These are phyloP conservation scores for Medicago lupulina DNA, from an alignment of 306 rosid genomes.

Conservation along the genomic window DNA sequence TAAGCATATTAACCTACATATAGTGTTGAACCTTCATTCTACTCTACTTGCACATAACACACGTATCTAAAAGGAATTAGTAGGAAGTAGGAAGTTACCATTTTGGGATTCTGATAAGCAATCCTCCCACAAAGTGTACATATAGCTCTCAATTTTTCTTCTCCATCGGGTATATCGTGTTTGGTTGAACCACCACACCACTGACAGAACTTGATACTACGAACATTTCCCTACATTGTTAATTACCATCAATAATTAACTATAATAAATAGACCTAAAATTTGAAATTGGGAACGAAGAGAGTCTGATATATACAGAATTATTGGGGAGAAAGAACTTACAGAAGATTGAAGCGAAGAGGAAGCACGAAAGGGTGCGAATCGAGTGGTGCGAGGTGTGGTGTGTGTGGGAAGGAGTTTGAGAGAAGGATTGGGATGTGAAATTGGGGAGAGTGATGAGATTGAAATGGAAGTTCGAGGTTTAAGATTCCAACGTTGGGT, in stretches of 20 bases:
- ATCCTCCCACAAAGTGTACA: conserved; percentile 83
- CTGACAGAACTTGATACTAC: conserved; percentile 72
- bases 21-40: not conserved
- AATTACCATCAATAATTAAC: not conserved
- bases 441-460: conserved; percentile 44
- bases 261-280: not conserved
- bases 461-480: conserved; percentile 47
- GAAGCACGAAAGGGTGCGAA: conserved; percentile 53
- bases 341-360: conserved; percentile 57
- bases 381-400: conserved; percentile 43
- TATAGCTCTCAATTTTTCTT: conserved; percentile 72
- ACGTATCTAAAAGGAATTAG: too few relatives aligned
- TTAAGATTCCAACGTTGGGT: conserved; percentile 56
- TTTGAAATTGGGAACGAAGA: too few relatives aligned
- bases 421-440: conserved; percentile 26
- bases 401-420: conserved; percentile 25
- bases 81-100: conserved; percentile 57
- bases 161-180: conserved; percentile 79
- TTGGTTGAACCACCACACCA: conserved; percentile 83
- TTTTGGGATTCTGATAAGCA: conserved; percentile 91
- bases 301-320: too few relatives aligned
- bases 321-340: conserved; percentile 37
- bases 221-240: conserved; percentile 63
- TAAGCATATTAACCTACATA: not conserved
- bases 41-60: too few relatives aligned